These are phyloP conservation scores for Cryptosporidium felis DNA, from an alignment of 169 alveolate species.

Conservation along the genomic window DNA sequence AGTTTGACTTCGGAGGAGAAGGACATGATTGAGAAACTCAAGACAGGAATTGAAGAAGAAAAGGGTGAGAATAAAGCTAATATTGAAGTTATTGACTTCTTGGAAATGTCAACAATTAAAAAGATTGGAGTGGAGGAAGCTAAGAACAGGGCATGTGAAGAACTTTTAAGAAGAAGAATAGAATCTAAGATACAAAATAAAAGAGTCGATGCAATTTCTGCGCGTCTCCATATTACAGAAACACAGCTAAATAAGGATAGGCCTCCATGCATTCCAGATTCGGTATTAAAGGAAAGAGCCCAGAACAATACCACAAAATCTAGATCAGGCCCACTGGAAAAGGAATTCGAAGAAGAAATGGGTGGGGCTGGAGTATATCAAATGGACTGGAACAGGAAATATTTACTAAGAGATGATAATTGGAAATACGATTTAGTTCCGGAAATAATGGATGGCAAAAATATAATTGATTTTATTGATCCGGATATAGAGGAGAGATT, in stretches of 20 bases:
- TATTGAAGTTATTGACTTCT: constrained; percentile 68
- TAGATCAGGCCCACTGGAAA: constrained; percentile 57
- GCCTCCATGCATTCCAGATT: constrained; percentile 86
- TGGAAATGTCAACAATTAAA: constrained; percentile 80
- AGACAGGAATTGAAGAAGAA: constrained; percentile 72
- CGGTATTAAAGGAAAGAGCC: constrained; percentile 78
- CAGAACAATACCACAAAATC: constrained; percentile 1
- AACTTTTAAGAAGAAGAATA: constrained; percentile 77
- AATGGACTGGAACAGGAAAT: constrained; percentile 87
- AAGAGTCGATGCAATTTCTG: constrained; percentile 79
- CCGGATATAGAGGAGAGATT: constrained; percentile 94
- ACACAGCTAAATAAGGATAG: constrained; percentile 77
- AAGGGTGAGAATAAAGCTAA: constrained; percentile 72
- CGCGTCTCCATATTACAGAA: constrained; percentile 82
- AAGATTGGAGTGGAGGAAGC: constrained; percentile 90
- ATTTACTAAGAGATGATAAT: constrained; percentile 88
- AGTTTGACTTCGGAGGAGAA: constrained; percentile 82
- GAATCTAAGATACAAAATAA: constrained; percentile 63
- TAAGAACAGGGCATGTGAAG: constrained; percentile 86
- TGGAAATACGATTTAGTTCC: constrained; percentile 98
- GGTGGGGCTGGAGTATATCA: constrained; percentile 99
- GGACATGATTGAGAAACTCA: constrained; percentile 81
- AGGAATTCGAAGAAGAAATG: constrained; percentile 83
- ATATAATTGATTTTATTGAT: constrained; percentile 96
- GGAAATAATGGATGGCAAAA: constrained; percentile 96